Evolutionary conservation across 352 stramenopile species (phyloP), one percentile per base, ranked within the genome.

Genomic region (Thalassiosira hispida): DNA sequence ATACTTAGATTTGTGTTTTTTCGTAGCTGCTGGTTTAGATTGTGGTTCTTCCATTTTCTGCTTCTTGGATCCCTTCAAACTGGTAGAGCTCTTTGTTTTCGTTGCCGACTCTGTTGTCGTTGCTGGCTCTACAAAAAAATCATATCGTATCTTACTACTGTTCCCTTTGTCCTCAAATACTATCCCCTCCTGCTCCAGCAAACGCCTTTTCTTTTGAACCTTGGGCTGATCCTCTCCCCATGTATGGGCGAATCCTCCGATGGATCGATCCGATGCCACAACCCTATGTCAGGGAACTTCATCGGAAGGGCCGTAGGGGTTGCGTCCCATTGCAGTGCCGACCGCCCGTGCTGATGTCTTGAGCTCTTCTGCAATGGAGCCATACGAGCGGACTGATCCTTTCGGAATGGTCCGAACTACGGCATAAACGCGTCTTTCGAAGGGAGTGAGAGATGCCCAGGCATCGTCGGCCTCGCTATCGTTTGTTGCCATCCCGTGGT

Each of bases 271-370:
- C 1, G 77, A 79, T 22, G 77, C 77, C 31, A 84, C 77, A 18
- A 82, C 74, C 53, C 77, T 40, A 42, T 84, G 77, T 84, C 77
- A 84, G 8, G 77, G 70, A n/a, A 84, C 77, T 38, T 73, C 20
- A 2, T 67, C 55, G 16, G 22, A 74, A 12, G 71, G 63, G 4
- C 20, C 61, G 52, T 53, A 72, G 20, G 76, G 55, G n/a, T 84
- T 84, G 23, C 53, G 38, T 12, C 77, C 69, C 77, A 84, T 81
- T 12, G 77, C 77, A 16, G 33, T 61, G 11, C 77, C 77, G 8
- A 84, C 77, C 12, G 77, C 68, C 29, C 77, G 47, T 12, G 76
- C 69, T 0, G 67, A 84, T 51, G 67, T 83, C 0, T 67, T 29
- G 3, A 83, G 49, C 27, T 83, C 47, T 42, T 65, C 25, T 3